phyloP scores from a whole-genome alignment of 2,329 filamentous ascomycete species.

The Sclerotinia subarctica region DNA sequence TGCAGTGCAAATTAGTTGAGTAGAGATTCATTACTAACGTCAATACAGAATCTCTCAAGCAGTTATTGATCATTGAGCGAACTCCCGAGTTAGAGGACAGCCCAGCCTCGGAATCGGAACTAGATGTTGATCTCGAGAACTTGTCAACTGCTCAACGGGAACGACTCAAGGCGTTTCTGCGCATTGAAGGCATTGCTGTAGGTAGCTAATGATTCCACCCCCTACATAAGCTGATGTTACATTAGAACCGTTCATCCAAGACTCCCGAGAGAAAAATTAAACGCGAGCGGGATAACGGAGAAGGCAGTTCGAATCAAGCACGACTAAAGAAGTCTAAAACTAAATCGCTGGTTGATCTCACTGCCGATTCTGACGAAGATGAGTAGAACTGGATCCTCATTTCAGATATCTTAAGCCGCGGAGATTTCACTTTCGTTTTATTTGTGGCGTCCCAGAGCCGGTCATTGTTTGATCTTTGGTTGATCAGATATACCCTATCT shows the following conservation, averaged over 20 bases:
- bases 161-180: constrained; percentile 10
- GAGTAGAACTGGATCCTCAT: not conserved
- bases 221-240: not conserved
- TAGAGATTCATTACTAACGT: not conserved
- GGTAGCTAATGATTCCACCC: not conserved
- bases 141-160: not conserved
- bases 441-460: not conserved
- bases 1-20: not conserved
- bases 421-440: not conserved
- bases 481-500: not conserved
- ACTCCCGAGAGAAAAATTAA: constrained; percentile 10
- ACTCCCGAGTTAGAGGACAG: constrained; percentile 9
- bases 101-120: not conserved
- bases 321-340: constrained; percentile 1
- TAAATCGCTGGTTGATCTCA: constrained; percentile 1
- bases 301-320: not conserved
- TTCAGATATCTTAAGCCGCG: not conserved
- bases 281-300: not conserved
- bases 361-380: constrained; percentile 6
- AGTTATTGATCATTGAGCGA: constrained; percentile 15
- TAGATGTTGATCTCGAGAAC: not conserved
- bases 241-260: not conserved
- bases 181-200: constrained; percentile 8
- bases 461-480: not conserved
- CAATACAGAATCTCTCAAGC: constrained; percentile 13